Conservation (phyloP, 2,329 filamentous ascomycete species). For the Colletotrichum cordylinicola region DNA sequence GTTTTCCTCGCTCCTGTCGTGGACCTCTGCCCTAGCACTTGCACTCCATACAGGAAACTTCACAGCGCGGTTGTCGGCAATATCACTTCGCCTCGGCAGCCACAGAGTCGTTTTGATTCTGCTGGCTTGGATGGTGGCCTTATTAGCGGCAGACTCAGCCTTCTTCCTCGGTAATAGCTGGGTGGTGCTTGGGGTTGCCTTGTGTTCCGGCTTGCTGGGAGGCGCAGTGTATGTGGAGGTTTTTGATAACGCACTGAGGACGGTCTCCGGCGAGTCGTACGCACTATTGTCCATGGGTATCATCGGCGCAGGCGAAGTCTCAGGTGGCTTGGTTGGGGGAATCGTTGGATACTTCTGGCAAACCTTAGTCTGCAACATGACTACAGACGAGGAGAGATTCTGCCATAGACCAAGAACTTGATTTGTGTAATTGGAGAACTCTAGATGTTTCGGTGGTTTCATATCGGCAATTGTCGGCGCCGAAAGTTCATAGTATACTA, state of each 20-base stretch:
- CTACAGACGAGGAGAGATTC: background rate
- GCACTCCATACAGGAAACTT: slow-evolving; percentile 32
- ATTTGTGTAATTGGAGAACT: too few species aligned
- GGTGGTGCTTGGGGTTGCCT: slow-evolving; percentile 28
- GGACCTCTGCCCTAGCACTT: slow-evolving; percentile 29
- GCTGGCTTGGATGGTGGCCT: slow-evolving; percentile 17
- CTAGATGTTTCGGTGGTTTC: too few species aligned
- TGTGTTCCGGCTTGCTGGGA: slow-evolving; percentile 30
- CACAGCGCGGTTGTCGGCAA: slow-evolving; percentile 27
- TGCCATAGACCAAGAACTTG: background rate
- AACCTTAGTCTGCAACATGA: background rate
- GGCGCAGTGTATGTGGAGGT: slow-evolving; percentile 33
- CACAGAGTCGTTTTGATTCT: slow-evolving; percentile 13
- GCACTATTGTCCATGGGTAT: slow-evolving; percentile 32
- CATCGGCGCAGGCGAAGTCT: slow-evolving; percentile 30
- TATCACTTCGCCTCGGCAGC: slow-evolving; percentile 24
- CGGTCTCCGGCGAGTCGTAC: slow-evolving; percentile 24
- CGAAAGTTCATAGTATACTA: too few species aligned
- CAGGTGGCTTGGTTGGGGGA: slow-evolving; percentile 29
- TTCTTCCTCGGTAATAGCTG: slow-evolving; percentile 26
- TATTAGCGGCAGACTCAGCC: slow-evolving; percentile 15
- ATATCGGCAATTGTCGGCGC: too few species aligned
- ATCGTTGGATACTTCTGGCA: slow-evolving; percentile 29
- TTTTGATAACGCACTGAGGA: slow-evolving; percentile 26
- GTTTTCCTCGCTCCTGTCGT: slow-evolving; percentile 31